These are phyloP conservation scores for Mastigamoeba balamuthi DNA, from an alignment of 78 protist species.

Conservation along the genomic window DNA sequence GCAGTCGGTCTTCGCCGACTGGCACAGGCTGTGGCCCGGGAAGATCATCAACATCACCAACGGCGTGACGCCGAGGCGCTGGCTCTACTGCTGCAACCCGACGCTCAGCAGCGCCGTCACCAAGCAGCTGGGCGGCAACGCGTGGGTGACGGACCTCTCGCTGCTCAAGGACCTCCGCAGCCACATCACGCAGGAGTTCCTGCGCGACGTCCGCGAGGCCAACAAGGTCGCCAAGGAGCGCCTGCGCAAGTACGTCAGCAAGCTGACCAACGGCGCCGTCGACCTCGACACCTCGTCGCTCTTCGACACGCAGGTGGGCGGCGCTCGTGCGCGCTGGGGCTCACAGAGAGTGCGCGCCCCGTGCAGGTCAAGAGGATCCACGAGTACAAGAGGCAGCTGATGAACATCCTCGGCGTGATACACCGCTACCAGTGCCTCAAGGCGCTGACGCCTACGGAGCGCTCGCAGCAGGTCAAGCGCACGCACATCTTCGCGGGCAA, in stretches of 20 bases:
- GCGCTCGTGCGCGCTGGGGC: neutral
- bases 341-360: no score
- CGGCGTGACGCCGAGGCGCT: constrained; percentile 95
- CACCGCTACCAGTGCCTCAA: constrained; percentile 32
- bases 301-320: constrained; percentile 52
- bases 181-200: constrained; percentile 36
- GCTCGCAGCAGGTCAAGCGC: constrained; percentile 47
- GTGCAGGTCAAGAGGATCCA: constrained; percentile 92
- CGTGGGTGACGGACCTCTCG: constrained; percentile 64
- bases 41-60: constrained; percentile 90
- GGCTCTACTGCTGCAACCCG: constrained; percentile 86
- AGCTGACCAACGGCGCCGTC: constrained; percentile 38
- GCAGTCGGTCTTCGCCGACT: constrained; percentile 62
- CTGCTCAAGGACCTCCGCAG: constrained; percentile 45
- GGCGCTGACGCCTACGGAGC: constrained; percentile 35
- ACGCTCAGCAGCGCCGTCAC: constrained; percentile 51
- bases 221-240: constrained; percentile 67
- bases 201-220: constrained; percentile 16
- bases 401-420: constrained; percentile 67
- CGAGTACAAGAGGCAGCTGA: constrained; percentile 93
- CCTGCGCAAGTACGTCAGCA: constrained; percentile 55
- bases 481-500: constrained; percentile 87
- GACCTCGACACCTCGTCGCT: constrained; percentile 64
- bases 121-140: constrained; percentile 50
- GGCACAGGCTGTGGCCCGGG: constrained; percentile 61